These are phyloP conservation scores for Ambrosia artemisiifolia DNA, from an alignment of 129 eudicot species.

Conservation along the genomic window DNA sequence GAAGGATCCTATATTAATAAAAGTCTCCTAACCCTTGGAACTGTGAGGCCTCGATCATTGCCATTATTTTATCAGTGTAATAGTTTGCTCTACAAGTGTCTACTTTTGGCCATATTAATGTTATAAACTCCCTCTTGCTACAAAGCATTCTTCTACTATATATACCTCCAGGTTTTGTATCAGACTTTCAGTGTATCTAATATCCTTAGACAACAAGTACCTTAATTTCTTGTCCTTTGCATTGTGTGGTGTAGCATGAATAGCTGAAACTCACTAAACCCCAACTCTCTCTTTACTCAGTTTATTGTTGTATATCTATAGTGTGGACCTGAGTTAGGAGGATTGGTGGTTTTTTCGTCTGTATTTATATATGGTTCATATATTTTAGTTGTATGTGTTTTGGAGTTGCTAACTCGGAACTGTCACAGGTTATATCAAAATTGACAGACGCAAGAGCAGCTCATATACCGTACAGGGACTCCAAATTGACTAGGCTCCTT, in stretches of 20 bases:
- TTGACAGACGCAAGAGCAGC: conserved; percentile 71
- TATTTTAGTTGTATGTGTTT: neutral
- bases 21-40: conserved; percentile 95
- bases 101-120: conserved; percentile 19
- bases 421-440: conserved; percentile 77
- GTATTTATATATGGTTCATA: neutral
- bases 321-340: neutral
- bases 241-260: neutral
- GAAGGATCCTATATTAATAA: conserved; percentile 94
- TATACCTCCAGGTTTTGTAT: neutral
- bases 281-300: neutral
- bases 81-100: conserved; percentile 33
- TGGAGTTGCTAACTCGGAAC: conserved; percentile 19
- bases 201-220: neutral
- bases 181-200: neutral
- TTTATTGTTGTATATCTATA: neutral
- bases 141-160: conserved; percentile 19
- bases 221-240: neutral
- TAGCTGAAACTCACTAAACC: neutral
- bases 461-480: conserved; percentile 88
- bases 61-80: conserved; percentile 41
- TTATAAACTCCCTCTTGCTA: conserved; percentile 7
- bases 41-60: conserved; percentile 71
- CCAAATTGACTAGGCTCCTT: conserved; percentile 86
- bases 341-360: neutral